Conservation (phyloP, 805 yeast species). For the Nakazawaea anatomiae region DNA sequence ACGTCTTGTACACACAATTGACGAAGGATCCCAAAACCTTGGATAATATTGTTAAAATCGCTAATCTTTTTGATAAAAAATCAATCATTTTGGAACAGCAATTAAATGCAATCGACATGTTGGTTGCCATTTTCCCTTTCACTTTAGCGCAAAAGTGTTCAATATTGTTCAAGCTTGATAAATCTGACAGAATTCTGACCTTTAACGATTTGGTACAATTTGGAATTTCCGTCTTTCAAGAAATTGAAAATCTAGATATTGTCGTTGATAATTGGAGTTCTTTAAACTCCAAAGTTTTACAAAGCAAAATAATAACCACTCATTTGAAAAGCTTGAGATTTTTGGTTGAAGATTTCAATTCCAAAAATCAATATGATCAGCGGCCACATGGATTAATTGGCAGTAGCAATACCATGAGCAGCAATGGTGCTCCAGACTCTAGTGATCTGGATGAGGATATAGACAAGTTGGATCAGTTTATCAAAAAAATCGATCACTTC, state of each 20-base stretch:
- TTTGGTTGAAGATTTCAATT: constrained; percentile 16
- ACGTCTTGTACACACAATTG: constrained; percentile 50
- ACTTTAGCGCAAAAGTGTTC: constrained; percentile 16
- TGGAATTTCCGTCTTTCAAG: constrained; percentile 19
- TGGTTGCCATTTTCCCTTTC: constrained; percentile 26
- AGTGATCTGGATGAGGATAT: constrained; percentile 37
- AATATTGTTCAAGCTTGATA: constrained; percentile 13
- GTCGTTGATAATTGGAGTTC: constrained; percentile 23
- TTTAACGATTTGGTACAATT: constrained; percentile 16
- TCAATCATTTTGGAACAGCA: constrained; percentile 3
- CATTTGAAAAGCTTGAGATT: constrained; percentile 21
- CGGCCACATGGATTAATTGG: not conserved
- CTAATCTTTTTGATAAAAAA: constrained; percentile 5
- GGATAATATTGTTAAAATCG: constrained; percentile 15
- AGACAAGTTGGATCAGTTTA: constrained; percentile 22
- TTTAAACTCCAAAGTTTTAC: constrained; percentile 18
- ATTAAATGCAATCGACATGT: constrained; percentile 16
- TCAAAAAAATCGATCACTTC: constrained; percentile 24
- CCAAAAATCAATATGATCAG: constrained; percentile 3
- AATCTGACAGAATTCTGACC: constrained; percentile 8
- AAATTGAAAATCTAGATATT: constrained; percentile 19
- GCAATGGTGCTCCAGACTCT: constrained; percentile 13
- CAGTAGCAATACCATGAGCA: constrained; percentile 16
- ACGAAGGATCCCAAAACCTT: constrained; percentile 26
- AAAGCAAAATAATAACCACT: constrained; percentile 22